Evolutionary conservation across 306 rosid genomes (phyloP), one percentile per base, ranked within the genome.

Genomic region (Leucaena leucocephala): DNA sequence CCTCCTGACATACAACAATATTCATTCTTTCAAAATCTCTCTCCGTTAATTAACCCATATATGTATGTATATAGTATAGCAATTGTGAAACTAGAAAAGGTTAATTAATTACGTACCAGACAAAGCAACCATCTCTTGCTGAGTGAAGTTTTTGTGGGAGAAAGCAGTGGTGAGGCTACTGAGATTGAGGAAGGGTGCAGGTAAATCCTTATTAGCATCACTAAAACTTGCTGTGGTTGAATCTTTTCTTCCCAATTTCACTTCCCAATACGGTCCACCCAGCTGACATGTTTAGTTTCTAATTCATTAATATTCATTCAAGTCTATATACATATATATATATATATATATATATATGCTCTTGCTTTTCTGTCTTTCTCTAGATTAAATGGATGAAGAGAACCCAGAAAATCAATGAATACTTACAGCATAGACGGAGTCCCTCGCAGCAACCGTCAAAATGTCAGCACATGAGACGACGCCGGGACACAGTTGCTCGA

Each of bases 391-490:
- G 44, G 10, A 43, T 43, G 50, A 45, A 49, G 55, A 49, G 17
- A 15, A 49, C 55, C 55, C 4, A 49, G 4, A 49, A 49, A 49
- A 49, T 49, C 55, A 49, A 49, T 50, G 2, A 2, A 16, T 61
- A 86, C 90, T 79, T 83, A 90, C 94, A 2, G 79, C 19, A 62
- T 44, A 76, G 50, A 88, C 89, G 34, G 89, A 82, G 74, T 90
- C 94, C 38, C 90, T 90, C 12, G 92, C 88, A 64, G 89, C 88
- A 36, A 86, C 59, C 21, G 90, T 84, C 8, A 88, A 65, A 77
- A 88, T 90, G 67, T 90, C 94, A 9, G 90, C 92, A 74, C 90
- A 90, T 22, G 94, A 90, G 82, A 86, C 90, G 76, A 86, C 68
- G 19, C 83, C 92, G 1, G 92, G 89, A 80, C 92, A 90, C 58